Evolutionary conservation across 2,329 filamentous ascomycete species (phyloP), one percentile per base, ranked within the genome.

Genomic region (Clarireedia homoeocarpa): DNA sequence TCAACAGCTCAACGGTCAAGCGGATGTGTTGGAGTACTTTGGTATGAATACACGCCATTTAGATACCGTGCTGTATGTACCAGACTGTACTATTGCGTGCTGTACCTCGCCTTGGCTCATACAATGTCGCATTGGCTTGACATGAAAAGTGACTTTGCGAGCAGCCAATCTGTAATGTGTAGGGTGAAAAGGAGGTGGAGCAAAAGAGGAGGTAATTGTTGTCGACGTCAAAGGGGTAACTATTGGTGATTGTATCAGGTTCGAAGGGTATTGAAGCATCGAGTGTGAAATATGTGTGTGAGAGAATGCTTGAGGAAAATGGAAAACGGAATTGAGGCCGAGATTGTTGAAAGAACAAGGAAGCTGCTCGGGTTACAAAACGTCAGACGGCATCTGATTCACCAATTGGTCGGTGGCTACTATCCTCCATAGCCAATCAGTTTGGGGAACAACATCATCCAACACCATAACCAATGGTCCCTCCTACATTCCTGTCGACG

Each of bases 1-100:
- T 48, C 51, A 53, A 53, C 51, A 53, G 48, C 34, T 53, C 51
- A 53, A 53, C 51, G 44, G 26, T 17, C 51, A 3, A 48, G 51
- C 44, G n/a, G 26, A 39, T n/a, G 12, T 20, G 5, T 40, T 6
- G 20, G 48, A 30, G 34, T 48, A 46, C 23, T 20, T 30, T 48
- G 44, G 38, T 17, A 14, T 6, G 15, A 14, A 14, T 40, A 17
- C 38, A 30, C 7, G 38, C 14, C 17, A 14, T 40, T 14, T 14
- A 40, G 38, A 40, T 40, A 40, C 38, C 47, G 27, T 48, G 47
- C 44, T 23, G 38, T n/a, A 53, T 27, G 51, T 53, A 40, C 24
- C 30, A 24, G 44, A 27, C 14, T 53, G 42, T 48, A 40, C 42
- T 40, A n/a, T 53, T 17, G 5, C 39, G 44, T 23, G 44, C 48